These are phyloP conservation scores for Pneumocystis canis DNA, from an alignment of 1,139 yeast genomes.

Conservation along the genomic window DNA sequence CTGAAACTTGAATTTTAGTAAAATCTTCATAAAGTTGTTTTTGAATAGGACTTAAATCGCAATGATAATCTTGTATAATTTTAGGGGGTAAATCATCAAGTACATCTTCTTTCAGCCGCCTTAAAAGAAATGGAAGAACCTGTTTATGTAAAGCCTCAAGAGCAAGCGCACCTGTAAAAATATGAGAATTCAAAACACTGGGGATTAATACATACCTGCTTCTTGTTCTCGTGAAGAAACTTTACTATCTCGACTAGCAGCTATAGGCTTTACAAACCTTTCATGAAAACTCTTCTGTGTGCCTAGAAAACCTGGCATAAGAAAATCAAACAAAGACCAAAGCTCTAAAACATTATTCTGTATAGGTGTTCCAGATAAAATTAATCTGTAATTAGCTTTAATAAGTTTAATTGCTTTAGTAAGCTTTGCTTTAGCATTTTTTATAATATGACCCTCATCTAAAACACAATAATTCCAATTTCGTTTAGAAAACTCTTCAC, in stretches of 20 bases:
- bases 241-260: conserved; percentile 82
- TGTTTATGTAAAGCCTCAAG: conserved; percentile 92
- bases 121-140: conserved; percentile 85
- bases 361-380: conserved; percentile 93
- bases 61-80: conserved; percentile 93
- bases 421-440: conserved; percentile 75
- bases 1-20: conserved; percentile 75
- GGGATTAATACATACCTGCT: conserved; percentile 32
- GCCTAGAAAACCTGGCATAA: conserved; percentile 98
- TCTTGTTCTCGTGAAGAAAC: conserved; percentile 91
- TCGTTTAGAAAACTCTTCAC: conserved; percentile 41
- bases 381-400: conserved; percentile 74
- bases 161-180: conserved; percentile 53
- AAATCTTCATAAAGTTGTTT: conserved; percentile 77
- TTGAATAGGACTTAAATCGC: conserved; percentile 86
- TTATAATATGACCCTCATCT: conserved; percentile 96
- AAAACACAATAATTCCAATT: conserved; percentile 88
- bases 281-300: conserved; percentile 90
- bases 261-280: conserved; percentile 91
- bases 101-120: conserved; percentile 93
- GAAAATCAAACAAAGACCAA: conserved; percentile 93
- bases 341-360: conserved; percentile 92
- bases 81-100: conserved; percentile 93
- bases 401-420: conserved; percentile 76
- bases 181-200: background rate